Evolutionary conservation across 2,329 filamentous ascomycete genomes (phyloP), one percentile per base, ranked within the genome.

Genomic region (Aspergillus jensenii): DNA sequence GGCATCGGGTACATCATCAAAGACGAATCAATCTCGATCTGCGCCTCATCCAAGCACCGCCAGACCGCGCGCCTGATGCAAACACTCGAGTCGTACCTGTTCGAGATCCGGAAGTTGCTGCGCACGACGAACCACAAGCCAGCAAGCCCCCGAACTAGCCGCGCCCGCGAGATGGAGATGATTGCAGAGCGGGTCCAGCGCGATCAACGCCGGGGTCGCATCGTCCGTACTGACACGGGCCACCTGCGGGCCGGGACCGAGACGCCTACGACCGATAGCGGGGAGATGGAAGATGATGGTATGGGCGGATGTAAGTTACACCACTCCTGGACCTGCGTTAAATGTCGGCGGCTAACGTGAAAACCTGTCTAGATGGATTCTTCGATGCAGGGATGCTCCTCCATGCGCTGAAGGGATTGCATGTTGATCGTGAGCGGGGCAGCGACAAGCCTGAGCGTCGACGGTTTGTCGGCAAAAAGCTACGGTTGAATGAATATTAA

Each of bases 1-100:
- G 95, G 95, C 31, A 97, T 99, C 56, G 95, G 95, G 2, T 99
- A 99, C 78, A 98, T 99, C 69, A 97, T 99, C 83, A 99, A 99
- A 76, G 91, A 96, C 65, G 90, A 95, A 52, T 84, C 86, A 49
- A 90, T 98, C 60, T 91, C 88, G 47, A 93, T 99, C 61, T 98
- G 95, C 74, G 92, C 93, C 0, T 90, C 89, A 14, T 95, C 90
- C 69, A 97, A 97, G 77, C 95, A 99, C 74, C 82, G 95, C 41
- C 95, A 99, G 78, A 99, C 95, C 0, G 87, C 87, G 65, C 88
- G 95, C 6, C 96, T 95, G 70, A 87, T 98, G 60, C 91, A 96
- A 68, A 90, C 91, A 0, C 79, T 98, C 2, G 95, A 98, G 74
- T 88, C 85, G 61, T 99, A 98, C 73, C 84, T 98, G 50, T 80